Evolutionary conservation across 2,329 filamentous ascomycete genomes (phyloP).

Genomic region (Neobulgaria alba): DNA sequence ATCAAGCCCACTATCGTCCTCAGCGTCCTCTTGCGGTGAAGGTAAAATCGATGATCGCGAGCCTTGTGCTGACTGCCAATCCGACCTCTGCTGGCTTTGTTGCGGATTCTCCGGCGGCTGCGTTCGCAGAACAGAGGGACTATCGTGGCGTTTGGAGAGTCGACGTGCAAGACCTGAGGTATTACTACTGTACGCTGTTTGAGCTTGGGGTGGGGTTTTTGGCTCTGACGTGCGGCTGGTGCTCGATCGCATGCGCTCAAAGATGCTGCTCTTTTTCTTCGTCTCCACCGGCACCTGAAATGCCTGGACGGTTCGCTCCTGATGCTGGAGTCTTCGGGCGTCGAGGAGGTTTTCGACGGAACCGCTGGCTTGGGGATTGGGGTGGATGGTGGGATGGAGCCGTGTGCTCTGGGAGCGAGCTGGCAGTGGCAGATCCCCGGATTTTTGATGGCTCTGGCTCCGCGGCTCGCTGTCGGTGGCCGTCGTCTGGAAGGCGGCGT

Average conservation of each 20-base stretch:
- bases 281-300: constrained; percentile 18
- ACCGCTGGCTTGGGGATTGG: constrained; percentile 11
- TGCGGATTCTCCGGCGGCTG: constrained; percentile 30
- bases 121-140: constrained; percentile 34
- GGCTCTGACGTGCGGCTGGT: constrained; percentile 19
- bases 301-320: constrained; percentile 13
- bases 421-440: constrained; percentile 15
- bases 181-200: constrained; percentile 40
- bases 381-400: constrained; percentile 14
- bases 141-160: constrained; percentile 49
- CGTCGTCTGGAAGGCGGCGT: constrained; percentile 19
- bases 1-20: constrained; percentile 23
- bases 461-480: constrained; percentile 16
- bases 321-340: constrained; percentile 16
- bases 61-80: constrained; percentile 28
- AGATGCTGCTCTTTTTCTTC: constrained; percentile 26
- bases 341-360: constrained; percentile 25
- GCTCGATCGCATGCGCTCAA: constrained; percentile 26
- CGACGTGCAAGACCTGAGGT: constrained; percentile 41
- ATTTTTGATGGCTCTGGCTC: constrained; percentile 17
- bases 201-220: constrained; percentile 16
- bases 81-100: constrained; percentile 32
- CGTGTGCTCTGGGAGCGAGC: constrained; percentile 24
- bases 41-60: constrained; percentile 22
- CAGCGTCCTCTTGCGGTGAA: constrained; percentile 24